Evolutionary conservation across 805 yeast species (phyloP).

Genomic region (Saturnispora bothae): DNA sequence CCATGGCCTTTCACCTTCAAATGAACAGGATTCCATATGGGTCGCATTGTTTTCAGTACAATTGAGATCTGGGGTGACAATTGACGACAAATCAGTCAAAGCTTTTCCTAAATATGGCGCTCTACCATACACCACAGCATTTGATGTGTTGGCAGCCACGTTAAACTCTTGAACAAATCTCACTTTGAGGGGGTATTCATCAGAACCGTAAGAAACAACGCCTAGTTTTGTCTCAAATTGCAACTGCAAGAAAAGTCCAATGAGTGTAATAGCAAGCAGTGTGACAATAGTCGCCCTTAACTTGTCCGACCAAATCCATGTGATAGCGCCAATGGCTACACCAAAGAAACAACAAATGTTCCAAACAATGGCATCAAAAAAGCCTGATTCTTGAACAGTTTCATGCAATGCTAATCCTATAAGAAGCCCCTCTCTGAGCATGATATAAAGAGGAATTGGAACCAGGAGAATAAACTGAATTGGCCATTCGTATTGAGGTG

Average conservation of each 20-base stretch:
- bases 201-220: constrained; percentile 22
- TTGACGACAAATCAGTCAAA: constrained; percentile 54
- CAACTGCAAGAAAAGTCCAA: constrained; percentile 27
- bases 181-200: constrained; percentile 56
- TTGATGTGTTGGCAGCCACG: constrained; percentile 21
- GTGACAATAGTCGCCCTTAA: constrained; percentile 2
- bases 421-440: constrained; percentile 46
- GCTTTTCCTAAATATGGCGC: constrained; percentile 36
- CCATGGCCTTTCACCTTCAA: constrained; percentile 40
- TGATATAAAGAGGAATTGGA: constrained; percentile 48
- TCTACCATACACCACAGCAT: constrained; percentile 31
- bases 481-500: constrained; percentile 70
- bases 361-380: constrained; percentile 32
- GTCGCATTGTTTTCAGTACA: constrained; percentile 29
- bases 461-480: constrained; percentile 59
- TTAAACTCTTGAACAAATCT: constrained; percentile 58
- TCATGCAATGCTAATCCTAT: constrained; percentile 57
- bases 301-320: constrained; percentile 8
- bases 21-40: constrained; percentile 46
- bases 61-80: constrained; percentile 14
- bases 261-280: background rate
- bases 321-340: constrained; percentile 14
- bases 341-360: constrained; percentile 27
- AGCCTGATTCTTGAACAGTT: constrained; percentile 56
- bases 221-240: constrained; percentile 55